Conservation (phyloP, 140 eudicot species). For the Oenanthe javanica region DNA sequence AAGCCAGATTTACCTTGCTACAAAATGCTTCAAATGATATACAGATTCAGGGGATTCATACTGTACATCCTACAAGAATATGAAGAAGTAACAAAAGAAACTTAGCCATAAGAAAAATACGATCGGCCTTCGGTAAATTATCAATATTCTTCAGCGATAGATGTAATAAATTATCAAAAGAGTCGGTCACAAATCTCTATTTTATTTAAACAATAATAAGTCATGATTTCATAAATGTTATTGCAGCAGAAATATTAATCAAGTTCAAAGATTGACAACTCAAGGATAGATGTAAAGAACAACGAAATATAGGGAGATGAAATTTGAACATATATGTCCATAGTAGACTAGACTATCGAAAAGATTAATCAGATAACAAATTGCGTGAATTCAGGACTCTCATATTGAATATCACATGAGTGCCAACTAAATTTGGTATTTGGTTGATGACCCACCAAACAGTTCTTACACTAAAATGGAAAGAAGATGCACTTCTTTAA, state of each 20-base stretch:
- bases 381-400: neutral
- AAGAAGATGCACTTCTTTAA: neutral
- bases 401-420: constrained; percentile 2
- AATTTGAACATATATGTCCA: neutral
- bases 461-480: neutral
- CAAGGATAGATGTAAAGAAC: neutral
- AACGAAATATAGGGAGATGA: neutral
- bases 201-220: neutral
- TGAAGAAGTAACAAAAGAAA: neutral
- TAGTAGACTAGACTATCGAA: constrained; percentile 5
- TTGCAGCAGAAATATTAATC: neutral
- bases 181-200: neutral
- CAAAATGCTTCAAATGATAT: constrained; percentile 67
- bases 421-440: neutral
- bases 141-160: neutral
- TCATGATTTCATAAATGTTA: neutral
- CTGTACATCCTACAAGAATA: constrained; percentile 66
- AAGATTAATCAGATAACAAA: neutral
- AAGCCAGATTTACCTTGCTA: constrained; percentile 52
- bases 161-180: neutral
- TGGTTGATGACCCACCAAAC: neutral
- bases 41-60: constrained; percentile 55
- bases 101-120: neutral
- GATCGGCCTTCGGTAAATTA: neutral
- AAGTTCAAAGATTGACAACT: neutral